These are phyloP conservation scores for Neopestalotiopsis clavispora DNA, from an alignment of 2,329 filamentous ascomycete species.

Conservation along the genomic window DNA sequence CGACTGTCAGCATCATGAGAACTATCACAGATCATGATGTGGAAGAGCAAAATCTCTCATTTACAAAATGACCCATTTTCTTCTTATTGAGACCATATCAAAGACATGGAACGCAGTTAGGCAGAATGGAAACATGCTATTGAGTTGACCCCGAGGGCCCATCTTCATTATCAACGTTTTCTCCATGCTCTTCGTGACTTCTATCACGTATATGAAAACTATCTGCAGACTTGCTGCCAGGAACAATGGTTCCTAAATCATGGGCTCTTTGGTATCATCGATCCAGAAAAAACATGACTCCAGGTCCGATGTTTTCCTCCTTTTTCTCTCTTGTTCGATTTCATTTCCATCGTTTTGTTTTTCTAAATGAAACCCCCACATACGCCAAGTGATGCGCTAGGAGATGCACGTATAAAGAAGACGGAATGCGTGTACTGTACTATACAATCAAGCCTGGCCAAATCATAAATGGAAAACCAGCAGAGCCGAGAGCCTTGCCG, in stretches of 20 bases:
- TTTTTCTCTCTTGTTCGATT: background rate
- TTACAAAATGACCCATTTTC: no score
- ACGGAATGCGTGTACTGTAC: slow-evolving; percentile 9
- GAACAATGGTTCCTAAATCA: background rate
- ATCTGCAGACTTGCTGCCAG: background rate
- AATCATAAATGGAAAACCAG: background rate
- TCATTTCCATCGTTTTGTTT: slow-evolving; percentile 10
- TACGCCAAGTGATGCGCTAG: slow-evolving; percentile 11
- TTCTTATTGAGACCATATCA: background rate
- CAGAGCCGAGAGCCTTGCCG: background rate
- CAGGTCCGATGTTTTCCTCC: slow-evolving; percentile 12
- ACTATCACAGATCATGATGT: no score
- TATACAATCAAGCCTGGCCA: slow-evolving; percentile 12
- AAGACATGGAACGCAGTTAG: background rate
- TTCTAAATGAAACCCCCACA: background rate
- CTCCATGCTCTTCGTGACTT: background rate
- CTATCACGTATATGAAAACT: background rate
- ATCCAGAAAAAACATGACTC: slow-evolving; percentile 9
- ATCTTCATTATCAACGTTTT: background rate
- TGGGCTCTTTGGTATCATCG: slow-evolving; percentile 5
- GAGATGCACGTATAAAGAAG: slow-evolving; percentile 1
- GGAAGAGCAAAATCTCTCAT: no score
- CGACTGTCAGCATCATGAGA: no score
- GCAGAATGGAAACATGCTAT: background rate
- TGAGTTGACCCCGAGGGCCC: background rate